A percentile compares a stretch with the other conserved stretches of the same genome.
phyloP scores from a whole-genome alignment of 768 basidiomycete species.

The Suillus tomentosus region DNA sequence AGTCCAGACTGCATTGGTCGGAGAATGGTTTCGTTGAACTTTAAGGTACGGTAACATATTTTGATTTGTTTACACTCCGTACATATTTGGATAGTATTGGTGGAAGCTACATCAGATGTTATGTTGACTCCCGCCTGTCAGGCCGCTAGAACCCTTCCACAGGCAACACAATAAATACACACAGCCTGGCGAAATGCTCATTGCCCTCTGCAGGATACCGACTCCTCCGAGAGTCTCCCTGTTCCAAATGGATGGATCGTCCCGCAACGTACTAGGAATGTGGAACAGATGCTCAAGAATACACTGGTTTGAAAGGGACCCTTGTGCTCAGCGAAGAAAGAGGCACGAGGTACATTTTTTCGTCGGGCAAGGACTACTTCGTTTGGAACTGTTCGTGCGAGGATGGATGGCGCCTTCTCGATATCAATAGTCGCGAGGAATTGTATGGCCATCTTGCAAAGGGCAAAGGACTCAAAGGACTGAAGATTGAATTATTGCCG shows the following conservation, averaged over 20 bases:
- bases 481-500: background rate
- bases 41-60: too few species aligned
- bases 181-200: background rate
- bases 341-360: background rate
- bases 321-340: background rate
- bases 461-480: background rate
- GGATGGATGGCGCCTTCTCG: background rate
- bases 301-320: background rate
- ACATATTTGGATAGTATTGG: too few species aligned
- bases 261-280: too few species aligned
- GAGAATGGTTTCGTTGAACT: background rate
- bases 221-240: background rate
- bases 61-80: too few species aligned
- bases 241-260: background rate
- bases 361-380: background rate
- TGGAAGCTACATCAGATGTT: background rate
- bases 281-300: background rate
- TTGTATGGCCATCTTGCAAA: background rate
- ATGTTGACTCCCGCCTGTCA: background rate
- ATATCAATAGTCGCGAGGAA: background rate
- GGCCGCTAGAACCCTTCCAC: background rate
- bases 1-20: background rate
- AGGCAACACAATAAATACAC: background rate
- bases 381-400: background rate
- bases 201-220: background rate